A percentile compares a stretch with the other conserved stretches of the same genome.
phyloP scores from a whole-genome alignment of 768 basidiomycete genomes.

The Mycena kentingensis region DNA sequence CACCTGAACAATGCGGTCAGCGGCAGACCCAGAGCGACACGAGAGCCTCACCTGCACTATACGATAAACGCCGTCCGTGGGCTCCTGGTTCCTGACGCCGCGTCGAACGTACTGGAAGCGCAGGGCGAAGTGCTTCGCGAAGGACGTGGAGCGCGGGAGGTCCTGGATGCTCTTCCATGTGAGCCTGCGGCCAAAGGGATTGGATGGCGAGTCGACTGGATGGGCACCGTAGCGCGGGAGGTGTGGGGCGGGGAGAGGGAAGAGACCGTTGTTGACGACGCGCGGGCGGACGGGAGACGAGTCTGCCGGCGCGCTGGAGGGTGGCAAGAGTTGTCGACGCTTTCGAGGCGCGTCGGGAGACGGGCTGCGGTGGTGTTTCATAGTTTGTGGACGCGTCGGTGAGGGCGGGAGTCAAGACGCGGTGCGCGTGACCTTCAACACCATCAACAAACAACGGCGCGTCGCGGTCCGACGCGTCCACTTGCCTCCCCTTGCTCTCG shows the following conservation, averaged over 20 bases:
- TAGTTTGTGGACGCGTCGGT: neutral
- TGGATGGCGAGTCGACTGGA: constrained; percentile 64
- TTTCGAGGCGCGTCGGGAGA: constrained; percentile 12
- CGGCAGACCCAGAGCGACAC: too few relatives aligned
- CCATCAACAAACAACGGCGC: too few relatives aligned
- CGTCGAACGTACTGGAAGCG: constrained; percentile 28
- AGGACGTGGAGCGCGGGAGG: constrained; percentile 48
- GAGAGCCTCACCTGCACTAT: too few relatives aligned
- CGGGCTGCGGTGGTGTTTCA: constrained; percentile 5
- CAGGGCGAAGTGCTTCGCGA: constrained; percentile 62
- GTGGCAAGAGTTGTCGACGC: constrained; percentile 6
- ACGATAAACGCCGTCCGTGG: constrained; percentile 58
- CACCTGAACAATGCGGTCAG: constrained; percentile 60
- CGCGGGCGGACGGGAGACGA: neutral
- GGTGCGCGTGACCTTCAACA: neutral
- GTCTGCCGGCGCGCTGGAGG: constrained; percentile 3
- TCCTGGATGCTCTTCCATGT: constrained; percentile 40
- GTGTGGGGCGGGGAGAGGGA: too few relatives aligned
- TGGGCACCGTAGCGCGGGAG: constrained; percentile 48
- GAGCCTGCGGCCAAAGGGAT: constrained; percentile 65
- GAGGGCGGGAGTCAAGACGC: constrained; percentile 5
- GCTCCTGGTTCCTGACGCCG: constrained; percentile 9
- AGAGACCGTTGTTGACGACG: too few relatives aligned
- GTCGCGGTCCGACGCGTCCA: too few relatives aligned
- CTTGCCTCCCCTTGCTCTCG: constrained; percentile 1